Evolutionary conservation across 2,329 filamentous ascomycete genomes (phyloP).

Genomic region (Ploettnerulaceae sp.): DNA sequence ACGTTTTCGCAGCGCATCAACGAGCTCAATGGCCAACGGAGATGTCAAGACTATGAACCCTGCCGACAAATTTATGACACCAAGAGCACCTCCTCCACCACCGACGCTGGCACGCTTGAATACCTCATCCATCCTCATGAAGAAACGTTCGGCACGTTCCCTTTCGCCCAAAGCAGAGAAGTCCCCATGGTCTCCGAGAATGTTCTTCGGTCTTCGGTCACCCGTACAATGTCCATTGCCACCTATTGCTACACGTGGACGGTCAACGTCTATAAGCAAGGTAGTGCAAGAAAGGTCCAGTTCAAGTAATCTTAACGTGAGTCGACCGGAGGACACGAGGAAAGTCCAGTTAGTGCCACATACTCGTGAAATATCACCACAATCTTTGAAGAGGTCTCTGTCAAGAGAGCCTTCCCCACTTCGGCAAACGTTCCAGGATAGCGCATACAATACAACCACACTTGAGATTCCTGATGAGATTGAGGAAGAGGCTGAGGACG

Average conservation of each 20-base stretch:
- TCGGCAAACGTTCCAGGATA: conserved; percentile 36
- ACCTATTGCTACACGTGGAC: conserved; percentile 20
- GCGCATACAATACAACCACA: conserved; percentile 33
- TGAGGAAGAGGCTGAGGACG: conserved; percentile 49
- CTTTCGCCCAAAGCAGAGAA: conserved; percentile 28
- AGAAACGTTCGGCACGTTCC: conserved; percentile 27
- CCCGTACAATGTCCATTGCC: conserved; percentile 3
- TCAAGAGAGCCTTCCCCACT: conserved; percentile 45
- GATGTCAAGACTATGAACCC: conserved; percentile 74
- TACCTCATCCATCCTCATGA: conserved; percentile 37
- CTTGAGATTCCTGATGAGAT: conserved; percentile 44
- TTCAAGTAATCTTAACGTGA: conserved; percentile 13
- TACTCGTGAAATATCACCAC: conserved; percentile 22
- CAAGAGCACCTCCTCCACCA: conserved; percentile 51
- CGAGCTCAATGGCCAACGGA: conserved; percentile 52
- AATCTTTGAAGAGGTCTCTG: conserved; percentile 12
- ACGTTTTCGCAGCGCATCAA: conserved; percentile 59
- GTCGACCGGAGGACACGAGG: conserved; percentile 9
- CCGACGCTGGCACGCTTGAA: conserved; percentile 42
- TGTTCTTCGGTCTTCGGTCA: conserved; percentile 29
- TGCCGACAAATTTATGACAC: conserved; percentile 67
- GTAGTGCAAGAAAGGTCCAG: conserved; percentile 8
- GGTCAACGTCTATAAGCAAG: conserved; percentile 23
- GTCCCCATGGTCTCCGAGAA: conserved; percentile 28
- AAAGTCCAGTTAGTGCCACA: conserved; percentile 18